phyloP scores from a whole-genome alignment of 148 eudicot genomes.

The Rhododendron griersonianum region DNA sequence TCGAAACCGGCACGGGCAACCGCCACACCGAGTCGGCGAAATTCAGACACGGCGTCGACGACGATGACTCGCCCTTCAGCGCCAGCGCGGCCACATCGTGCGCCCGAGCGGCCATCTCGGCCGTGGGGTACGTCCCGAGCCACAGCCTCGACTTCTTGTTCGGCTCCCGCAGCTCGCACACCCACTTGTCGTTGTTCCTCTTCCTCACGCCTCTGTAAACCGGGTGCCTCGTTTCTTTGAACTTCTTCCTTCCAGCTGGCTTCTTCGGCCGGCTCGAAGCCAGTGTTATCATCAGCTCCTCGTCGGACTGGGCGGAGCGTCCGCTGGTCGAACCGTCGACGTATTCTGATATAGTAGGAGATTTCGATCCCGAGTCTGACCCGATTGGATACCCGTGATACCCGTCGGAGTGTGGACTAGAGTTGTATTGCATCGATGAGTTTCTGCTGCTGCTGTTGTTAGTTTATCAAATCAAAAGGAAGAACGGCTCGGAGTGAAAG shows the following conservation, averaged over 20 bases:
- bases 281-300: not conserved
- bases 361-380: not conserved
- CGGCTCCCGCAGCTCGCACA: conserved; percentile 1
- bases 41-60: not conserved
- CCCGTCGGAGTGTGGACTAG: not conserved
- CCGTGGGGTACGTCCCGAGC: not conserved
- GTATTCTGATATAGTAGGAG: not conserved
- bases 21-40: not conserved
- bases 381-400: not conserved
- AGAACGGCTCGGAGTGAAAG: no score
- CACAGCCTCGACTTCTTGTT: not conserved
- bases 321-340: not conserved
- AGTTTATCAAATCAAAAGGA: no score
- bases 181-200: not conserved
- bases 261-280: not conserved
- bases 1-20: not conserved
- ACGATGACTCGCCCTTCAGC: not conserved
- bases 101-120: not conserved
- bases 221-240: not conserved
- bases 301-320: not conserved
- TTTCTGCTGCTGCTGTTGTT: not conserved
- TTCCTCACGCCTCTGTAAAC: not conserved
- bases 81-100: not conserved
- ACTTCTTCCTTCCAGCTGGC: not conserved
- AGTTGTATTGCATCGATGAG: not conserved